Conservation (phyloP, 164 flowering plant species). For the Platanus orientalis region DNA sequence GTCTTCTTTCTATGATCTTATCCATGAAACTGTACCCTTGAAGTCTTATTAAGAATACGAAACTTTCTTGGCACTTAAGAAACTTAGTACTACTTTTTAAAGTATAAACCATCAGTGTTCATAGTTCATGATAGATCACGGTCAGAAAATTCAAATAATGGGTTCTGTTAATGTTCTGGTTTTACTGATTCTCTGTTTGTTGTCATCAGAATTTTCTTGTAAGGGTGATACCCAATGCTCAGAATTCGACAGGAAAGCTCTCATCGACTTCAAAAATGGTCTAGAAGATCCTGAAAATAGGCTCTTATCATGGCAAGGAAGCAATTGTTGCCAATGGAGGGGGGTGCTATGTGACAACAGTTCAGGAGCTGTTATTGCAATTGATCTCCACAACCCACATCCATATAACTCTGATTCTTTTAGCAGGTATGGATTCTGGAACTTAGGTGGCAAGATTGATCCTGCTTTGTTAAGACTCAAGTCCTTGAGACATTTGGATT, state of each 20-base stretch:
- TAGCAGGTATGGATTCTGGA: slow-evolving; percentile 26
- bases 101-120: background rate
- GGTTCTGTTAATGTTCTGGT: slow-evolving; percentile 4
- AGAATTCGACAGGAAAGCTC: slow-evolving; percentile 23
- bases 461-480: slow-evolving; percentile 25
- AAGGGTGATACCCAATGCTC: slow-evolving; percentile 11
- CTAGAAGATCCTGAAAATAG: slow-evolving; percentile 28
- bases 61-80: no score
- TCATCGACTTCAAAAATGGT: slow-evolving; percentile 24
- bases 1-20: no score
- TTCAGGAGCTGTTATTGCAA: slow-evolving; percentile 19
- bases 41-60: no score
- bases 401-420: slow-evolving; percentile 5
- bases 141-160: background rate
- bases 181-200: slow-evolving; percentile 2
- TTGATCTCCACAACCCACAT: slow-evolving; percentile 29
- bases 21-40: no score
- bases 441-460: slow-evolving; percentile 31
- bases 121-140: background rate
- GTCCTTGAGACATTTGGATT: slow-evolving; percentile 24
- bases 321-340: slow-evolving; percentile 25
- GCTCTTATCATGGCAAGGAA: slow-evolving; percentile 29
- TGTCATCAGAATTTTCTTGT: slow-evolving; percentile 1
- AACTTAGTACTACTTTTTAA: no score
- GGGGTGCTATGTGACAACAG: slow-evolving; percentile 22